Base-by-base conservation (phyloP, 768 basidiomycete genomes). In the Suillus sp. region DNA sequence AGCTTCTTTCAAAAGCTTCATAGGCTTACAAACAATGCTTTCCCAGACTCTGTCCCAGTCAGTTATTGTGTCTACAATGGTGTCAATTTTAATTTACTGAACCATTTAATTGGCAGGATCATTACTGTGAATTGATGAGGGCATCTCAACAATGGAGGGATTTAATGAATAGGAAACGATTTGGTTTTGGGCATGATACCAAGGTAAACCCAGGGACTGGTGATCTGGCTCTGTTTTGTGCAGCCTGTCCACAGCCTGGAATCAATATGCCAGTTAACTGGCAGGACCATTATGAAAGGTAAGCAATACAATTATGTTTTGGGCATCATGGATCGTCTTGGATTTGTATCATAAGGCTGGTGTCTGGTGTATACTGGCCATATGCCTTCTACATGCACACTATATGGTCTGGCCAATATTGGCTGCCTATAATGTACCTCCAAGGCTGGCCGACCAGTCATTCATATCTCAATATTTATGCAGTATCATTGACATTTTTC, bases 211-310 rank as follows among this genome's bases (percentile, higher is more conserved):
- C 64, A 32, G 58, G 45, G n/a, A n/a, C 10, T 11, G 61, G 64
- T 22, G 56, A 54, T 2, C 55, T 62, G 66, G 63, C 56, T 42
- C 64, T 6, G 73, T 74, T 73, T 37, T 77, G 73, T 50, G 59
- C 69, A 0, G 66, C 71, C 11, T 77, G 74, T 54, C 74, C 70
- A 0, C 73, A 74, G 43, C 70, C 70, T 0, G 66, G 64, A 0
- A 58, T 71, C 13, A 77, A 77, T 55, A 30, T 74, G 3, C 69
- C 70, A 1, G 34, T 35, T 1, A 30, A 69, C n/a, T 74, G 74
- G 74, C 42, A 64, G 25, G 13, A 53, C 2, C 57, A 66, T 8
- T 51, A 61, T 42, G 37, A 60, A 34, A 65, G 40, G 66, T 53
- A 37, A 58, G 55, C 13, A 43, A 43, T 43, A 43, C 20, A 20